A percentile compares a stretch with the other conserved stretches of the same genome.
Evolutionary conservation across 1,284 basidiomycete species (phyloP).

Genomic region (Blastosporella zonata): DNA sequence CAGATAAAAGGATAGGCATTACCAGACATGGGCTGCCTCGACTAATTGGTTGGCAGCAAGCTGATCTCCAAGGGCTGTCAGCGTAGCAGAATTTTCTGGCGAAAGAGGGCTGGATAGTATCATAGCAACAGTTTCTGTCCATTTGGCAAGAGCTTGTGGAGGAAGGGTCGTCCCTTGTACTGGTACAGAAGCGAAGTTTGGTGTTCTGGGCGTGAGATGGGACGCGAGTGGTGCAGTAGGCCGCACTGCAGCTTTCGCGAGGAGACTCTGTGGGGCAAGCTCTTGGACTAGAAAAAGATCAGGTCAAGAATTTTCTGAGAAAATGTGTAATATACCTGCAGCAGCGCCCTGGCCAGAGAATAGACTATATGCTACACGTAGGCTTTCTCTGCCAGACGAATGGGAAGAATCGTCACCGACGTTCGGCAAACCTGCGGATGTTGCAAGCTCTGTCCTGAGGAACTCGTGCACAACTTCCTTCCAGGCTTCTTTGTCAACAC

Average conservation of each 20-base stretch:
- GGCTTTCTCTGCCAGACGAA: conserved; percentile 59
- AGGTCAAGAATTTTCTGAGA: conserved; percentile 1
- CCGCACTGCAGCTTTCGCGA: conserved; percentile 37
- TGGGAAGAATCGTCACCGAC: conserved; percentile 20
- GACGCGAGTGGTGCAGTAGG: conserved; percentile 23
- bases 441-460: conserved; percentile 73
- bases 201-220: conserved; percentile 59
- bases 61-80: conserved; percentile 87
- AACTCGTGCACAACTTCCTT: conserved; percentile 89
- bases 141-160: conserved; percentile 61
- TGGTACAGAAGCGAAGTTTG: conserved; percentile 50
- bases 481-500: conserved; percentile 92
- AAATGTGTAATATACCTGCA: conserved; percentile 52
- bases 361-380: conserved; percentile 83
- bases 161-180: conserved; percentile 46
- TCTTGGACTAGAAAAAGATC: conserved; percentile 63
- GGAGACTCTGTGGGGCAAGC: conserved; percentile 58
- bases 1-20: conserved; percentile 20
- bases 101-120: conserved; percentile 75
- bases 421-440: conserved; percentile 18
- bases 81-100: conserved; percentile 63
- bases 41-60: conserved; percentile 70
- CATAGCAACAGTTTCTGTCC: conserved; percentile 87
- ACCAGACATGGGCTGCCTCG: conserved; percentile 94
- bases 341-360: conserved; percentile 81